A percentile compares a stretch with the other conserved stretches of the same genome.
These are phyloP conservation scores for Colletotrichum kahawae DNA, from an alignment of 2,329 filamentous ascomycete genomes.

Conservation along the genomic window DNA sequence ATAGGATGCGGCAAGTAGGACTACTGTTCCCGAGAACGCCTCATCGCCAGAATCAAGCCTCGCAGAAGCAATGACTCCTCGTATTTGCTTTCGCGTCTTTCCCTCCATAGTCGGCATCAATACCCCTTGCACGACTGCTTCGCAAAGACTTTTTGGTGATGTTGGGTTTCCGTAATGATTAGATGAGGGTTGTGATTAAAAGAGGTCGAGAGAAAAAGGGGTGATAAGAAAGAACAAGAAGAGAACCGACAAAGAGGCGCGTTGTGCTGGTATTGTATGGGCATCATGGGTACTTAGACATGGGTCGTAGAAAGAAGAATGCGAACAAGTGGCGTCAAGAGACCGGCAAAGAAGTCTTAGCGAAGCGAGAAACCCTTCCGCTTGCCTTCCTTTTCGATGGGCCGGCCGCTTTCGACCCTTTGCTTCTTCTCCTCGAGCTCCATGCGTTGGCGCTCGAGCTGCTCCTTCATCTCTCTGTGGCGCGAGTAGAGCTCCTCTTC, in stretches of 20 bases:
- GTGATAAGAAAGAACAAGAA: slow-evolving; percentile 23
- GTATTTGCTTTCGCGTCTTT: slow-evolving; percentile 18
- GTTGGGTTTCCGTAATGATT: slow-evolving; percentile 34
- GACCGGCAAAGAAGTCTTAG: slow-evolving; percentile 54
- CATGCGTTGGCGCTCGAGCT: slow-evolving; percentile 90
- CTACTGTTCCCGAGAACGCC: slow-evolving; percentile 23
- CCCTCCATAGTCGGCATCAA: slow-evolving; percentile 35
- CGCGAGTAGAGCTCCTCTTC: slow-evolving; percentile 98
- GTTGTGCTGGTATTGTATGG: slow-evolving; percentile 63
- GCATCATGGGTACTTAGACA: slow-evolving; percentile 64
- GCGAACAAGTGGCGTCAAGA: slow-evolving; percentile 9
- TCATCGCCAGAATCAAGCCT: slow-evolving; percentile 22
- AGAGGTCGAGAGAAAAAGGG: slow-evolving; percentile 23
- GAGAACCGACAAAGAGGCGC: slow-evolving; percentile 48
- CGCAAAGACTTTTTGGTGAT: slow-evolving; percentile 40
- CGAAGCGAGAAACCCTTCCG: slow-evolving; percentile 99
- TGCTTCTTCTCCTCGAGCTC: slow-evolving; percentile 99
- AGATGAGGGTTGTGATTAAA: slow-evolving; percentile 23
- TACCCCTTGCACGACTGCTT: slow-evolving; percentile 37
- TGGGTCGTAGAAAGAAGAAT: slow-evolving; percentile 50
- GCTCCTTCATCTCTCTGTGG: slow-evolving; percentile 99
- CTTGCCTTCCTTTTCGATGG: slow-evolving; percentile 97
- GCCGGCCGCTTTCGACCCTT: slow-evolving; percentile 92
- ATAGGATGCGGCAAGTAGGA: slow-evolving; percentile 6
- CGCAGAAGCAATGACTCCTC: slow-evolving; percentile 22